phyloP scores from a whole-genome alignment of 495 filamentous ascomycete genomes.

The Aspergillus mulundensis region DNA sequence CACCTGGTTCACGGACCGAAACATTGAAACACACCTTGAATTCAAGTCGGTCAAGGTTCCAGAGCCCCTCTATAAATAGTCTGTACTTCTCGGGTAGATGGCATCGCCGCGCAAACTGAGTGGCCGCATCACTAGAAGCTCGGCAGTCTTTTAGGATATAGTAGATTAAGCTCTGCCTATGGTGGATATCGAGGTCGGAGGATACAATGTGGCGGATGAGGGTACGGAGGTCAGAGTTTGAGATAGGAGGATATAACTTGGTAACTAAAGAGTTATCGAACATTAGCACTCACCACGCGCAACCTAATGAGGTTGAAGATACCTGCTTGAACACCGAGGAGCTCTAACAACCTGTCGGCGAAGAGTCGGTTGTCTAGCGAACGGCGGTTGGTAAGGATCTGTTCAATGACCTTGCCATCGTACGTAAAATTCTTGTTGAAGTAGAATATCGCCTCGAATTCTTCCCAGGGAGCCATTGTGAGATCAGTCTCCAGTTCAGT shows the following conservation, averaged over 20 bases:
- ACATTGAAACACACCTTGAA: slow-evolving; percentile 48
- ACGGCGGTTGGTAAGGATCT: slow-evolving; percentile 59
- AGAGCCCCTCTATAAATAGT: slow-evolving; percentile 75
- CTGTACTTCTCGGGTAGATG: slow-evolving; percentile 65
- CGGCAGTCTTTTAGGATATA: slow-evolving; percentile 76
- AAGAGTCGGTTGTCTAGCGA: slow-evolving; percentile 64
- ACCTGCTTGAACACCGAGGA: slow-evolving; percentile 69
- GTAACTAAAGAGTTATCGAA: slow-evolving; percentile 36
- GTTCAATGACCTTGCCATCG: slow-evolving; percentile 50
- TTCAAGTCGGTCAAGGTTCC: slow-evolving; percentile 68
- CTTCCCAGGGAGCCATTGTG: slow-evolving; percentile 44
- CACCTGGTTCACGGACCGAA: background rate
- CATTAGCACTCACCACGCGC: slow-evolving; percentile 1
- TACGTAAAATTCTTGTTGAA: slow-evolving; percentile 60
- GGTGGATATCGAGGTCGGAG: slow-evolving; percentile 56
- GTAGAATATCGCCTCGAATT: slow-evolving; percentile 62
- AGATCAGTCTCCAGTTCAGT: background rate
- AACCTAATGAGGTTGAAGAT: slow-evolving; percentile 8
- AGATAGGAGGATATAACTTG: slow-evolving; percentile 66
- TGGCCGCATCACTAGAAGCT: slow-evolving; percentile 44
- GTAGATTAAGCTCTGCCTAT: slow-evolving; percentile 74
- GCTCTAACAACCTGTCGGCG: slow-evolving; percentile 66
- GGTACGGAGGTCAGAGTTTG: slow-evolving; percentile 56
- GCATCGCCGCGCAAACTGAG: slow-evolving; percentile 50
- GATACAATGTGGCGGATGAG: slow-evolving; percentile 62